Conservation (phyloP, 1,284 basidiomycete species). For the Phellinidium pouzarii region DNA sequence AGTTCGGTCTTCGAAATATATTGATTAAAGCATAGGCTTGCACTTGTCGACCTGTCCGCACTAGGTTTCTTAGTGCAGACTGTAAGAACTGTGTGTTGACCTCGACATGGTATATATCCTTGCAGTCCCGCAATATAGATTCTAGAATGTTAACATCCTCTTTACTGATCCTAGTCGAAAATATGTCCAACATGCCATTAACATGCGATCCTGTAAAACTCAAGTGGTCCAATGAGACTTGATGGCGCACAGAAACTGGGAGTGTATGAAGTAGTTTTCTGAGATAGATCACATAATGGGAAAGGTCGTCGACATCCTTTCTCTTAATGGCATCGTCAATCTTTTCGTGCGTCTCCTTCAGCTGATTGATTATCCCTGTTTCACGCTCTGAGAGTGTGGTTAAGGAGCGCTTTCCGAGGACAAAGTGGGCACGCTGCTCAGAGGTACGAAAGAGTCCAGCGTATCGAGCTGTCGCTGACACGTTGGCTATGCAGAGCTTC, state of each 20-base stretch:
- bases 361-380: neutral
- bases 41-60: neutral
- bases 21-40: conserved; percentile 9
- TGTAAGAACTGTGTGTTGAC: neutral
- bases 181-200: neutral
- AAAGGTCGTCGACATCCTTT: conserved; percentile 4
- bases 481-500: conserved; percentile 4
- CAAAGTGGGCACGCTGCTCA: neutral
- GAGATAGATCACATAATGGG: neutral
- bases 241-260: neutral
- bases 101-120: conserved; percentile 5
- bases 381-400: neutral
- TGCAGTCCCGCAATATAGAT: conserved; percentile 6
- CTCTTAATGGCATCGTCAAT: neutral
- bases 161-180: neutral
- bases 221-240: neutral
- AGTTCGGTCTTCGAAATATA: neutral
- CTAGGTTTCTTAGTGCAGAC: neutral
- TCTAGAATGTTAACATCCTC: conserved; percentile 5
- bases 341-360: neutral
- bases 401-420: neutral
- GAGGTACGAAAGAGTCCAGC: neutral
- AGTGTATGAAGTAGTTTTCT: conserved; percentile 6
- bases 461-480: neutral
- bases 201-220: neutral